Evolutionary conservation across 78 protist species (phyloP).

Genomic region (Creolimax fragrantissima): DNA sequence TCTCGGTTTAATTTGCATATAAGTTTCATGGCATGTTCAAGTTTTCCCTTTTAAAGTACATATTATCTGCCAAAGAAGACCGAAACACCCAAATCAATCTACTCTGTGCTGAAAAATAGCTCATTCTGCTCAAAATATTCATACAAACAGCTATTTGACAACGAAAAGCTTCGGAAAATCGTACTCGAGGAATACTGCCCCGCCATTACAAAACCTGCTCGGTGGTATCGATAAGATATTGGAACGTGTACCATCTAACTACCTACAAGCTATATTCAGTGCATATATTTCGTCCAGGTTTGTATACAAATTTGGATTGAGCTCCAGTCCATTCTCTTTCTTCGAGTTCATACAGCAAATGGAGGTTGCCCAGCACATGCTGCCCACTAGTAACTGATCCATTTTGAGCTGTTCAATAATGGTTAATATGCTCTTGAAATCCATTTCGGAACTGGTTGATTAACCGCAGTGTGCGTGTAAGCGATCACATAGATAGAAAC

Average conservation of each 20-base stretch:
- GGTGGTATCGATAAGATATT: slow-evolving; percentile 34
- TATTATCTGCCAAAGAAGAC: background rate
- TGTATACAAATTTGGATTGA: slow-evolving; percentile 67
- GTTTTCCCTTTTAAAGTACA: background rate
- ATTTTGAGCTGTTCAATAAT: too few relatives aligned
- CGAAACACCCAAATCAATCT: background rate
- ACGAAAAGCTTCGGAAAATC: background rate
- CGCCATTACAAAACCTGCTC: background rate
- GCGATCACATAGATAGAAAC: too few relatives aligned
- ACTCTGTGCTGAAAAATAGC: slow-evolving; percentile 42
- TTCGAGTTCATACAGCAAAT: slow-evolving; percentile 63
- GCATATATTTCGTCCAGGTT: slow-evolving; percentile 56
- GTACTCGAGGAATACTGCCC: background rate
- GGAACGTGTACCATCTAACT: slow-evolving; percentile 70
- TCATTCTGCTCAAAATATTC: background rate
- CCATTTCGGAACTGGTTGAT: too few relatives aligned
- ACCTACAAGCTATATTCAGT: slow-evolving; percentile 62
- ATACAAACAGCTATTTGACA: background rate
- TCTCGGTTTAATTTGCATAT: background rate
- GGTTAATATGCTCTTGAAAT: too few relatives aligned
- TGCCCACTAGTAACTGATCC: too few relatives aligned
- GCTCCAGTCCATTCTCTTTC: slow-evolving; percentile 60
- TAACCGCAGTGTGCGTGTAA: too few relatives aligned
- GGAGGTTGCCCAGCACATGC: too few relatives aligned
- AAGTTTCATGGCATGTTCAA: background rate